phyloP scores from a whole-genome alignment of 805 yeast genomes.

The Babjeviella inositovora region DNA sequence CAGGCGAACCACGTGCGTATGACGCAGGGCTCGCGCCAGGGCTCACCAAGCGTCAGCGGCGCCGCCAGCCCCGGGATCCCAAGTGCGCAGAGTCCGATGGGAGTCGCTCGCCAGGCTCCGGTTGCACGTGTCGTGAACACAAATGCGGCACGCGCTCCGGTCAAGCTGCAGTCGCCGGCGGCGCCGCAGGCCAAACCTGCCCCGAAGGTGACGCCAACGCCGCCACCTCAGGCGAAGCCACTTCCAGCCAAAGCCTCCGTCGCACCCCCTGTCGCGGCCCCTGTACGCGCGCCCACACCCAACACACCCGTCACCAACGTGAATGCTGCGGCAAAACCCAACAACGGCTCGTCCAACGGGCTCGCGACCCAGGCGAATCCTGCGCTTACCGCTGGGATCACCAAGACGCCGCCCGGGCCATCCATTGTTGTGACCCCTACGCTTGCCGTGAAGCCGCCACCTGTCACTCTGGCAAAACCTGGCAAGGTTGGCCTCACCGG shows the following conservation, averaged over 20 bases:
- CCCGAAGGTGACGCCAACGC: not conserved
- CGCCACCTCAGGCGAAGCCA: conserved; percentile 2
- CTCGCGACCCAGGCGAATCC: conserved; percentile 3
- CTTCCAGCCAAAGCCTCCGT: conserved; percentile 1
- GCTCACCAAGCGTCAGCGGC: conserved; percentile 4
- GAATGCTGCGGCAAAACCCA: conserved; percentile 29
- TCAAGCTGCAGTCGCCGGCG: no score
- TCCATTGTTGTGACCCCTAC: conserved; percentile 59
- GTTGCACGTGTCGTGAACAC: no score
- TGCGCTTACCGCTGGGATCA: conserved; percentile 10
- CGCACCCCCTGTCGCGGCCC: conserved; percentile 3
- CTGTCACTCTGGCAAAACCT: conserved; percentile 48
- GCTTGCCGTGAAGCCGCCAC: conserved; percentile 48
- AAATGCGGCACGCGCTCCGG: no score
- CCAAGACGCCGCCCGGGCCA: conserved; percentile 38
- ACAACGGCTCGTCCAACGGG: conserved; percentile 6
- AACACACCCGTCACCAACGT: conserved; percentile 25
- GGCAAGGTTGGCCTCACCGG: conserved; percentile 74
- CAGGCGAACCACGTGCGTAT: conserved; percentile 3
- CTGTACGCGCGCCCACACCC: conserved; percentile 9
- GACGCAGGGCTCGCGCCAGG: conserved; percentile 7
- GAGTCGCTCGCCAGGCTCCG: no score
- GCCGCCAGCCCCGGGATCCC: no score
- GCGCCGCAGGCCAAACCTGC: no score
- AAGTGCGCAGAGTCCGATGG: no score